Conservation (phyloP, 78 protist genomes). For the Dictyostelium intermedium region DNA sequence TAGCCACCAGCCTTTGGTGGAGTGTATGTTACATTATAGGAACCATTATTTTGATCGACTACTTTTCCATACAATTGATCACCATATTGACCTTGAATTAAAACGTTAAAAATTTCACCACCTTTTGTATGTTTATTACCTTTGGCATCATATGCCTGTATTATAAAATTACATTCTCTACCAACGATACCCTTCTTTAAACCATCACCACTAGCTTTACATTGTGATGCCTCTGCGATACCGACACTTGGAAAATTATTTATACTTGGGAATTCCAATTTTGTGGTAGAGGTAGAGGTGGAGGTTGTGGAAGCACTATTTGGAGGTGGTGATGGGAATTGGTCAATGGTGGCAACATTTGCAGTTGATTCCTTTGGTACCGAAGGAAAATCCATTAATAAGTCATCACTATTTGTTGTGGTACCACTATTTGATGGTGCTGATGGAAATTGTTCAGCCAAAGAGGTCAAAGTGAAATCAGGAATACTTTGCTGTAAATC, state of each 20-base stretch:
- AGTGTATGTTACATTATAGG: slow-evolving; percentile 33
- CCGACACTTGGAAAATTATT: neutral
- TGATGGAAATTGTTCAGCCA: slow-evolving; percentile 55
- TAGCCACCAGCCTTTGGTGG: slow-evolving; percentile 78
- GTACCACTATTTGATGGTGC: slow-evolving; percentile 21
- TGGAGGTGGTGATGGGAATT: slow-evolving; percentile 60
- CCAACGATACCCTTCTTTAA: slow-evolving; percentile 19
- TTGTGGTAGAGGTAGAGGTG: neutral
- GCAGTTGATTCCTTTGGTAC: slow-evolving; percentile 37
- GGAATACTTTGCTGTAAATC: slow-evolving; percentile 76
- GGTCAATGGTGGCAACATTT: neutral
- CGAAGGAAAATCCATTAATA: slow-evolving; percentile 45
- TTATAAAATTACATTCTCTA: slow-evolving; percentile 53
- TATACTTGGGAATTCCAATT: slow-evolving; percentile 33
- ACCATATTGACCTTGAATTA: slow-evolving; percentile 64
- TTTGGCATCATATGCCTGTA: slow-evolving; percentile 52
- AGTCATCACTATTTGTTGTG: neutral
- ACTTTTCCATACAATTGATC: slow-evolving; percentile 79
- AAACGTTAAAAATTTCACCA: slow-evolving; percentile 76
- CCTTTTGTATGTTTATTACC: slow-evolving; percentile 46
- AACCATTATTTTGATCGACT: slow-evolving; percentile 59
- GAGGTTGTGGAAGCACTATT: neutral
- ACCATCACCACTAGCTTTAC: slow-evolving; percentile 39
- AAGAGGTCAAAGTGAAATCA: slow-evolving; percentile 37
- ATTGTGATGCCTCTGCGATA: neutral